Percentiles rank a stretch among this genome's conserved stretches.
Evolutionary conservation across 2,329 filamentous ascomycete species (phyloP).

Genomic region (Trichoderma atroviride): DNA sequence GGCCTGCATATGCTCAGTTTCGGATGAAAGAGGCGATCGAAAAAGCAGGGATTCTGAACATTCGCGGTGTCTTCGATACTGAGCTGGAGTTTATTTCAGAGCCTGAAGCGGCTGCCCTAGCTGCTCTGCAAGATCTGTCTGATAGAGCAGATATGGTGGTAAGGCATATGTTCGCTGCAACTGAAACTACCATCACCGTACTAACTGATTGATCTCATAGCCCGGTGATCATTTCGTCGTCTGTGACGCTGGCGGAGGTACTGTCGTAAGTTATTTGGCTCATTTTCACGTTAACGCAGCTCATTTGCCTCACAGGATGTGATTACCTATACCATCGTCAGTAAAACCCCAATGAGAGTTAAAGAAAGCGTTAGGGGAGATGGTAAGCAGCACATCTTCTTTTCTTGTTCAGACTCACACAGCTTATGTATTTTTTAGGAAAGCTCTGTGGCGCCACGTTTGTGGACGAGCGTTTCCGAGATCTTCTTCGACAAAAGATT

Average conservation of each 20-base stretch:
- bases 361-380: constrained; percentile 43
- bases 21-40: constrained; percentile 43
- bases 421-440: constrained; percentile 32
- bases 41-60: constrained; percentile 42
- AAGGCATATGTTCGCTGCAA: background rate
- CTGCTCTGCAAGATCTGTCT: constrained; percentile 38
- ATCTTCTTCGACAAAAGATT: constrained; percentile 35
- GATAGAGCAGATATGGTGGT: constrained; percentile 32
- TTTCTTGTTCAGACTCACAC: background rate
- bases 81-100: constrained; percentile 44
- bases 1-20: constrained; percentile 44
- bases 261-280: constrained; percentile 33
- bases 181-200: background rate
- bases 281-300: background rate
- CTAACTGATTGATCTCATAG: constrained; percentile 20
- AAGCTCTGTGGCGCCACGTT: constrained; percentile 46
- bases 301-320: constrained; percentile 40
- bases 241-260: constrained; percentile 45
- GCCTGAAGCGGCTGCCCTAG: constrained; percentile 50
- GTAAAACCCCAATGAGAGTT: constrained; percentile 34
- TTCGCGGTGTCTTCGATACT: constrained; percentile 36
- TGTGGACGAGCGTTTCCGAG: constrained; percentile 44
- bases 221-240: constrained; percentile 36
- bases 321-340: constrained; percentile 42
- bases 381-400: background rate